Evolutionary conservation across 306 rosid species (phyloP).

Genomic region (Quillaja saponaria): DNA sequence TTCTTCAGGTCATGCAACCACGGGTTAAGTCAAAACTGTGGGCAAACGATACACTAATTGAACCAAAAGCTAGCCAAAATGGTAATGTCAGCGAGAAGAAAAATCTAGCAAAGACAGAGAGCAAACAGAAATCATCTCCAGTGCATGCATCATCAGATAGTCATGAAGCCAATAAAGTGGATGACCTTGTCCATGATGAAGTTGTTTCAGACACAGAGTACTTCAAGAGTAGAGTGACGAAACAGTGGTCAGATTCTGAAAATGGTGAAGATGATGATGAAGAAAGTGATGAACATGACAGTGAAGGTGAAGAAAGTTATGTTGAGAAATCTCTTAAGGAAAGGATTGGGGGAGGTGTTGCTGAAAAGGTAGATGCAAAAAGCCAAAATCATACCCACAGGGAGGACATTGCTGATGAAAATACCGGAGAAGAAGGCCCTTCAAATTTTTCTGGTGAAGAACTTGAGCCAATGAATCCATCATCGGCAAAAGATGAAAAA

Average conservation of each 20-base stretch:
- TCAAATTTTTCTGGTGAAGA: constrained; percentile 21
- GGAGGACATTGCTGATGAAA: constrained; percentile 29
- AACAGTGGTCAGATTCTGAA: constrained; percentile 84
- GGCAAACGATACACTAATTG: constrained; percentile 65
- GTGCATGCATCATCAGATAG: constrained; percentile 27
- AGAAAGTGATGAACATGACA: constrained; percentile 20
- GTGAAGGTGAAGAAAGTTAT: constrained; percentile 24
- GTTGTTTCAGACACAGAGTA: constrained; percentile 74
- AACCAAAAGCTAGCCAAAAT: constrained; percentile 20
- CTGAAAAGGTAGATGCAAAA: constrained; percentile 29
- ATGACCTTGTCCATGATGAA: constrained; percentile 40
- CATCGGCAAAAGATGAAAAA: constrained; percentile 44
- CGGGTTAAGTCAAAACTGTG: constrained; percentile 73
- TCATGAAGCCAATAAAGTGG: constrained; percentile 30
- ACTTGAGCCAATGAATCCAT: constrained; percentile 25
- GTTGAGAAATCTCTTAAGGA: constrained; percentile 29
- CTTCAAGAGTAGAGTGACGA: constrained; percentile 76
- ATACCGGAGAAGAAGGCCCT: constrained; percentile 27
- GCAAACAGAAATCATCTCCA: constrained; percentile 19
- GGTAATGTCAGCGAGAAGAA: constrained; percentile 35
- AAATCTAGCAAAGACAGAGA: constrained; percentile 34
- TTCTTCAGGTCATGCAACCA: constrained; percentile 84
- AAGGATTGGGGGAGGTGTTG: constrained; percentile 26
- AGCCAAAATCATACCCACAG: constrained; percentile 25
- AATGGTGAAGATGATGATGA: constrained; percentile 45